Base-by-base conservation (phyloP, 148 eudicot species). In the Fallopia convolvulus region DNA sequence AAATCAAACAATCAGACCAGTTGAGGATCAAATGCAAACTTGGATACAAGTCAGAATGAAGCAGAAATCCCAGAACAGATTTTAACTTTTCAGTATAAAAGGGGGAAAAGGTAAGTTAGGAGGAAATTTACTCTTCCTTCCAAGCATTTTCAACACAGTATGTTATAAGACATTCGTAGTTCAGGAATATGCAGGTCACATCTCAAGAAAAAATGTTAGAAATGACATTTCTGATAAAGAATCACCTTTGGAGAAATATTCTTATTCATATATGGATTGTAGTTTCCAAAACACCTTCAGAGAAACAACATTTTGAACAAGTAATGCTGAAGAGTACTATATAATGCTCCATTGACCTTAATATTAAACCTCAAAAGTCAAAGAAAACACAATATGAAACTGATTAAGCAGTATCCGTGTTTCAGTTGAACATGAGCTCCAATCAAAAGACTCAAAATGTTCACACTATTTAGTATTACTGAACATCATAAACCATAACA, bases 71-170 rank as follows among this genome's bases (percentile, higher is more conserved):
- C 72, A 66, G 8, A 66, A 66, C 14, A 47, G 21, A 53, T n/a
- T n/a, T n/a, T n/a, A n/a, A n/a, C n/a, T 58, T 58, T 60, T 60
- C 66, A 20, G 33, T 0, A 23, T 7, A 8, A 23, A 58, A 21
- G 50, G 14, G n/a, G 14, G 14, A 9, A 32, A 66, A 66, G 20
- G 72, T 13, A 66, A 66, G 72, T 33, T 66, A 66, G 42, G 36
- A 66, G 42, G 72, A n/a, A 66, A 23, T 13, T 66, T 66, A 66
- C 72, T 66, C 36, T 66, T 36, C 72, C 33, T 66, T 66, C 72
- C 42, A 66, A 14, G 42, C n/a, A n/a, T n/a, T n/a, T n/a, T n/a
- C 72, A 33, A 66, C 42, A 66, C 4, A 36, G 42, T 66, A 66
- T 33, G 15, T 32, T 12, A 1, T 4, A 32, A 33, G 6, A 15